Base-by-base conservation (phyloP, 1,139 yeast genomes). In the Hyphopichia burtonii region DNA sequence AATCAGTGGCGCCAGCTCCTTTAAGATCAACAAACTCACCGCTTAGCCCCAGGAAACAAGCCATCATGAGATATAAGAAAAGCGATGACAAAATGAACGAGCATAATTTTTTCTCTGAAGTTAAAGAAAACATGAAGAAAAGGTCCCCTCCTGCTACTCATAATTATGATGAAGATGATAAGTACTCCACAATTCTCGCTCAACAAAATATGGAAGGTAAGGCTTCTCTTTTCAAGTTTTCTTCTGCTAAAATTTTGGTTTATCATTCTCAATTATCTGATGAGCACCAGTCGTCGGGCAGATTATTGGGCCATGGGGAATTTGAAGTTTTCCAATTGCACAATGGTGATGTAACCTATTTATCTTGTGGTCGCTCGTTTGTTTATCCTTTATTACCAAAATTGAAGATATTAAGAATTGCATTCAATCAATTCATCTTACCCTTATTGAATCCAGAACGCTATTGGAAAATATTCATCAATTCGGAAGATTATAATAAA, bases 371-470 rank as follows among this genome's bases (percentile, higher is more conserved):
- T 67, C 86, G 58, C 71, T 80, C 45, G 68, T 61, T 48, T 66
- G 73, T 47, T 5, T 84, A 85, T 53, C 91, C 94, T 1, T 73
- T 86, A 15, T 61, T 86, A 38, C 86, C 87, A 3, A 74, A 71
- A 44, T 62, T 80, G 41, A 78, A 82, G 52, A 68, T 85, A 2
- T 64, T 85, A 43, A 70, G 86, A 48, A 72, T 80, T 2, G 69
- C 68, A 27, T 53, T 57, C 38, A 72, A 74, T 48, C 82, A 80
- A 46, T 83, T 82, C 52, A 69, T 85, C 2, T 55, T 86, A 27
- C 87, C 90, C 1, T 68, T 85, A 48, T 79, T 80, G 9, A 83
- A 83, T 49, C 91, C 91, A 0, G 84, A 82, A 44, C 65, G 90
- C 50, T 85, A 81, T 58, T 85, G 91, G 91, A 74, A 80, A 44